Evolutionary conservation across 495 filamentous ascomycete species (phyloP).

Genomic region (Penicillium salamii): DNA sequence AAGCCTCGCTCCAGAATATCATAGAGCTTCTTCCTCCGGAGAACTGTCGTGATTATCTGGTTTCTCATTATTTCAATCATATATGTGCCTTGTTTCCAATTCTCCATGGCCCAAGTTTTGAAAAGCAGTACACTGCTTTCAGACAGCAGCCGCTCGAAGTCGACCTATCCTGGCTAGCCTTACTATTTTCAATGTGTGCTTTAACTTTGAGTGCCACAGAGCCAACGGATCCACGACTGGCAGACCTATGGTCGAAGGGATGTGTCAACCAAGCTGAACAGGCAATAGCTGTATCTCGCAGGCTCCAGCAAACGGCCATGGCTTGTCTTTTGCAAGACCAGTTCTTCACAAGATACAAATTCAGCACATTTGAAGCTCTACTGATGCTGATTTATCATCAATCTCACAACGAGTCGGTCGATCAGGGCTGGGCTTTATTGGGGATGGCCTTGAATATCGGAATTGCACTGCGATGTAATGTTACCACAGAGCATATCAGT

Average conservation of each 20-base stretch:
- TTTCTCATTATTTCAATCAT: conserved; percentile 14
- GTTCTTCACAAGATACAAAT: conserved; percentile 10
- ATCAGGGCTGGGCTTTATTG: conserved; percentile 17
- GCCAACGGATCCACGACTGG: conserved; percentile 7
- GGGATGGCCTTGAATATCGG: conserved; percentile 21
- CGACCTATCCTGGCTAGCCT: conserved; percentile 17
- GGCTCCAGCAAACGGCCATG: conserved; percentile 7
- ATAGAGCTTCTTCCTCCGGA: conserved; percentile 10
- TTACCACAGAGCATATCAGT: background rate
- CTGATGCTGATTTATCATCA: conserved; percentile 17
- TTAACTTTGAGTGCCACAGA: conserved; percentile 13
- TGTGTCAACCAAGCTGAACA: background rate
- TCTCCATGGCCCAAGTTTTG: conserved; percentile 24
- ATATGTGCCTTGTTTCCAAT: conserved; percentile 18
- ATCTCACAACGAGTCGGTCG: conserved; percentile 16
- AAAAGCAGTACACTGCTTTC: conserved; percentile 16
- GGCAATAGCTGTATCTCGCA: background rate
- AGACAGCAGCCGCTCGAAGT: conserved; percentile 2
- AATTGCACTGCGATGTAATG: conserved; percentile 14
- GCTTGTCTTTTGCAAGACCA: conserved; percentile 9
- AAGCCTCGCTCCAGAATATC: conserved; percentile 6
- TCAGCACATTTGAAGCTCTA: conserved; percentile 19
- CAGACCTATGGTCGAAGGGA: conserved; percentile 1
- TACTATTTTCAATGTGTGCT: conserved; percentile 16
- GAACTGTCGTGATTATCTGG: conserved; percentile 16